These are phyloP conservation scores for Meyerozyma athensensis DNA, from an alignment of 1,139 yeast genomes.

Conservation along the genomic window DNA sequence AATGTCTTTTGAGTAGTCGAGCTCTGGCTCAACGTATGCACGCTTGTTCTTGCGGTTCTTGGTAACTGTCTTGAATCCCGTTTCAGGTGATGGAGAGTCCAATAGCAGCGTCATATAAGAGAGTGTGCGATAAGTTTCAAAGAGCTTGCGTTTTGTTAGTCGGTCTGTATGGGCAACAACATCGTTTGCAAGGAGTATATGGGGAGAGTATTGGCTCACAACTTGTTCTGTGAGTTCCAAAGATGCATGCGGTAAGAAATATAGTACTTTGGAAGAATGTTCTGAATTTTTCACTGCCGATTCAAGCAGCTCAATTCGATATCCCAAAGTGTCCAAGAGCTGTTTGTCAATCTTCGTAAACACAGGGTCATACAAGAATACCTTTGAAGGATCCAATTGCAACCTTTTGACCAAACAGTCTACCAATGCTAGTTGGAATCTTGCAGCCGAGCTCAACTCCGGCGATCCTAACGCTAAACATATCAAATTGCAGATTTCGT, in stretches of 20 bases:
- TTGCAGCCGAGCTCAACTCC: conserved; percentile 49
- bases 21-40: conserved; percentile 25
- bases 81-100: conserved; percentile 13
- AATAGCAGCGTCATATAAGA: conserved; percentile 35
- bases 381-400: conserved; percentile 13
- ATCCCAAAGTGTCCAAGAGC: conserved; percentile 20
- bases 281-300: conserved; percentile 7
- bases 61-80: conserved; percentile 29
- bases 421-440: conserved; percentile 61
- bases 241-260: conserved; percentile 75
- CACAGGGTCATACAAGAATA: conserved; percentile 63
- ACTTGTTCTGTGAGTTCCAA: conserved; percentile 48
- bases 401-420: conserved; percentile 28
- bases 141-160: conserved; percentile 35
- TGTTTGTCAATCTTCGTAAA: conserved; percentile 43
- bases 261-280: conserved; percentile 24
- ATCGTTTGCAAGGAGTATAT: conserved; percentile 44
- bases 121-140: conserved; percentile 35
- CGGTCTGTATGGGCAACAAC: conserved; percentile 50
- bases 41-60: conserved; percentile 23
- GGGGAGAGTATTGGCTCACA: conserved; percentile 29
- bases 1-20: conserved; percentile 31
- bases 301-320: conserved; percentile 13
- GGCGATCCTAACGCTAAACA: conserved; percentile 77
- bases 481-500: conserved; percentile 33